Evolutionary conservation across 352 stramenopile genomes (phyloP).

Genomic region (Pelagophyceae sp.): DNA sequence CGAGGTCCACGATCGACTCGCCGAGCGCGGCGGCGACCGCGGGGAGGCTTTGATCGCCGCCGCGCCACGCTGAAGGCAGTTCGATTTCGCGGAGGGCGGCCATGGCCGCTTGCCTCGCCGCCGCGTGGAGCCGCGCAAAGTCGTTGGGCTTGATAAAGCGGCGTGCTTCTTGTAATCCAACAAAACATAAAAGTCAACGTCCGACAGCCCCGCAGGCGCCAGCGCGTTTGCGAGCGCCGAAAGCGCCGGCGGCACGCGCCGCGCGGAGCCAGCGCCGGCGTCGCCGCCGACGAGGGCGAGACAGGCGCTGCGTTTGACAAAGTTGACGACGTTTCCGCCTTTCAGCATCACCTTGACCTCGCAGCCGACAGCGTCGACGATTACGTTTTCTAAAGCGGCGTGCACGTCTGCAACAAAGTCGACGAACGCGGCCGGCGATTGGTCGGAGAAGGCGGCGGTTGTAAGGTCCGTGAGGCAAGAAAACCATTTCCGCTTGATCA

Average conservation of each 20-base stretch:
- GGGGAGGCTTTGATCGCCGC: not conserved
- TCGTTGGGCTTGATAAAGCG: no score
- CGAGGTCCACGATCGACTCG: not conserved
- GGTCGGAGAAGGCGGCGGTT: slow-evolving; percentile 17
- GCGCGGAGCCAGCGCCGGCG: not conserved
- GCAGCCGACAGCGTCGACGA: slow-evolving; percentile 8
- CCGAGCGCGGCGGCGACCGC: not conserved
- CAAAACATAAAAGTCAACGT: slow-evolving; percentile 6
- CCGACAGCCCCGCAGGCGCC: not conserved
- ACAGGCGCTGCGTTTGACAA: slow-evolving; percentile 1
- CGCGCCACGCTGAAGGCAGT: not conserved
- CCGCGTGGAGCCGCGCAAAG: not conserved
- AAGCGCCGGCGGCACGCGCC: not conserved
- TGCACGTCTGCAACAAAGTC: slow-evolving; percentile 14
- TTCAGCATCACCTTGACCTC: not conserved
- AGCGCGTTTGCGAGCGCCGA: not conserved
- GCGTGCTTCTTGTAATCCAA: not conserved
- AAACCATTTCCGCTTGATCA: slow-evolving; percentile 16
- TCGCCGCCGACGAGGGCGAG: not conserved
- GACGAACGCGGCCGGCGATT: slow-evolving; percentile 12
- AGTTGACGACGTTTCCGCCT: slow-evolving; percentile 9
- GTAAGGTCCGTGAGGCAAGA: slow-evolving; percentile 16
- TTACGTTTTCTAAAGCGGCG: slow-evolving; percentile 16
- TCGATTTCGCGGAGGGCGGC: not conserved
- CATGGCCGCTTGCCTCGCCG: not conserved